Evolutionary conservation across 805 yeast genomes (phyloP), one percentile per base, ranked within the genome.

Genomic region (Saccharomycodes ludwigii): DNA sequence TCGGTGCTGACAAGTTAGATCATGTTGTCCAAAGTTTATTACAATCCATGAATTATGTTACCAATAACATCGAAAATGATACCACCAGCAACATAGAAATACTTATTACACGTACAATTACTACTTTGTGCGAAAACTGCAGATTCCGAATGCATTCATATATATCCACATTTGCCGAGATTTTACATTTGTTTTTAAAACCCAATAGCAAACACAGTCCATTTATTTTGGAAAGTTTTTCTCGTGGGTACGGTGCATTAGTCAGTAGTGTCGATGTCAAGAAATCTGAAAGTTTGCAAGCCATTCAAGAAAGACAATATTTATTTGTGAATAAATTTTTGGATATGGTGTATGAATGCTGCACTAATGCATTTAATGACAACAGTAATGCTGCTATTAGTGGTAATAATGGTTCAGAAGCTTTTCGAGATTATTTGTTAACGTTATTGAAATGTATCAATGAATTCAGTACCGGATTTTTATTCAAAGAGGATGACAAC

Each of bases 171-270:
- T 46, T 54, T 19, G 38, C 42, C 11, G 34, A 36, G 16, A 42
- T 53, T 35, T 52, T 66, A 10, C 55, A 60, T 32, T 48, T 59
- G 8, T 39, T 56, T 33, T 22, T 52, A 29, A 40, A 40, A 21
- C 44, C 47, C 16, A 32, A 42, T 7, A 37, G 40, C 2, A 45
- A 39, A 18, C 40, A 42, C 4, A 34, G 40, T 18, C 40, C 43
- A n/a, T 33, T 31, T n/a, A 20, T 32, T 11, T 14, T 21, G 8
- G 24, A 19, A 13, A 25, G 13, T 13, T 18, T 33, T 25, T 28
- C 37, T 5, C 21, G 24, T 12, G 29, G 21, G 6, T 25, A 19
- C 17, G 25, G 24, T 19, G 11, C 21, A 4, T 28, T 21, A 15
- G 15, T 33, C 18, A 33, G 20, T 6, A 33, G 21, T 12, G 14